These are phyloP conservation scores for Cytidiella melzeri DNA, from an alignment of 768 basidiomycete species.

Conservation along the genomic window DNA sequence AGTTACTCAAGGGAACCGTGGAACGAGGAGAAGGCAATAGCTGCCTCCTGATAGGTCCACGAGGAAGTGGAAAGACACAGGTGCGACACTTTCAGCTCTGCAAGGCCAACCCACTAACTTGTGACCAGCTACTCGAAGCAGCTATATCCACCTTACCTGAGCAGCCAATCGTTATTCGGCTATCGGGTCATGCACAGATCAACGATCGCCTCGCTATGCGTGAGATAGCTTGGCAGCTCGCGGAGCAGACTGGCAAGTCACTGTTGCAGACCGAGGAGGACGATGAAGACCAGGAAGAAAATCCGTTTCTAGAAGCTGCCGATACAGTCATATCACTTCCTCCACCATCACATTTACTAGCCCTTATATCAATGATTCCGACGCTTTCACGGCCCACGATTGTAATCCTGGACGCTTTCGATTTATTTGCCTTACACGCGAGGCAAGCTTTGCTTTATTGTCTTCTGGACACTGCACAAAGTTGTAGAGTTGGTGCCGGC, in stretches of 20 bases:
- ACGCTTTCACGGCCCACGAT: constrained; percentile 76
- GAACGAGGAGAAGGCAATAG: constrained; percentile 88
- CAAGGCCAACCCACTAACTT: too few species aligned
- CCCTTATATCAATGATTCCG: constrained; percentile 69
- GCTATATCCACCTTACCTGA: constrained; percentile 42
- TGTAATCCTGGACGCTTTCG: constrained; percentile 86
- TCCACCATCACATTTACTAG: constrained; percentile 64
- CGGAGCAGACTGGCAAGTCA: constrained; percentile 64
- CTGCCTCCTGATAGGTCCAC: constrained; percentile 79
- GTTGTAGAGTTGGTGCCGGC: constrained; percentile 54
- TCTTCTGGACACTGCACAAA: constrained; percentile 90
- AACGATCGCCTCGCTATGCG: constrained; percentile 88
- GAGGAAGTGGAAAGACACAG: constrained; percentile 80
- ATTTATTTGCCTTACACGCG: constrained; percentile 87
- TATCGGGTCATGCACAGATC: constrained; percentile 81
- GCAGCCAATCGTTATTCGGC: constrained; percentile 65
- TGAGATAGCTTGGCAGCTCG: constrained; percentile 83
- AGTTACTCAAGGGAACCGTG: constrained; percentile 68
- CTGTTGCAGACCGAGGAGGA: constrained; percentile 39
- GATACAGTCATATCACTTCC: constrained; percentile 37
- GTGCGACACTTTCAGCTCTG: constrained; percentile 60
- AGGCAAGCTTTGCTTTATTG: constrained; percentile 93
- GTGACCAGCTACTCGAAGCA: constrained; percentile 56
- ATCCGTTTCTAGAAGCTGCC: constrained; percentile 42
- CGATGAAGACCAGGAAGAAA: constrained; percentile 35